Conservation (phyloP, 306 rosid genomes). For the Begonia fuchsioides region DNA sequence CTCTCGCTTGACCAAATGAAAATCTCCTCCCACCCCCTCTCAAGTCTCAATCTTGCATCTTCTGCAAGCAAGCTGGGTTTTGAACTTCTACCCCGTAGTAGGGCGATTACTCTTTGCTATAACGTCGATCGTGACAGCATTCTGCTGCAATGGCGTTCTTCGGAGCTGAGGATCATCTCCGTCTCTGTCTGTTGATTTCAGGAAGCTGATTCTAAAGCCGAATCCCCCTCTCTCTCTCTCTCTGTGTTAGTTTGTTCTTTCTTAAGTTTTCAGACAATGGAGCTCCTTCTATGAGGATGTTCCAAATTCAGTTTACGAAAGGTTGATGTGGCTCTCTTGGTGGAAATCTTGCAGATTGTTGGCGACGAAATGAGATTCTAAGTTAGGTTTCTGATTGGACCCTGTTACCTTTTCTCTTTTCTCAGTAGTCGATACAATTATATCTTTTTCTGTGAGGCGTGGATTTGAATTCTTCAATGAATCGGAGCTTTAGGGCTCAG, state of each 20-base stretch:
- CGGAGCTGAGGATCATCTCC: constrained; percentile 4
- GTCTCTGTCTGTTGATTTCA: constrained; percentile 4
- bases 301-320: constrained; percentile 10
- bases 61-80: no score
- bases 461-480: constrained; percentile 36
- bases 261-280: constrained; percentile 9
- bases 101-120: no score
- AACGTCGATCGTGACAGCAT: no score
- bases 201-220: background rate
- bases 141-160: no score
- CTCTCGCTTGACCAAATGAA: background rate
- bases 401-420: constrained; percentile 9
- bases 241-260: constrained; percentile 6
- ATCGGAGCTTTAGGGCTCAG: constrained; percentile 78
- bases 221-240: constrained; percentile 5
- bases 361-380: constrained; percentile 7
- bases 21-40: no score
- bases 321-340: constrained; percentile 13
- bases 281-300: constrained; percentile 16
- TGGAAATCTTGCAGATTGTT: constrained; percentile 13
- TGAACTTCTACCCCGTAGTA: no score
- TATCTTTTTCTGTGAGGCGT: constrained; percentile 8
- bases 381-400: no score
- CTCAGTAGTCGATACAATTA: constrained; percentile 7
- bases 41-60: no score